Evolutionary conservation across 306 rosid species (phyloP).

Genomic region (Citrullus colocynthis): DNA sequence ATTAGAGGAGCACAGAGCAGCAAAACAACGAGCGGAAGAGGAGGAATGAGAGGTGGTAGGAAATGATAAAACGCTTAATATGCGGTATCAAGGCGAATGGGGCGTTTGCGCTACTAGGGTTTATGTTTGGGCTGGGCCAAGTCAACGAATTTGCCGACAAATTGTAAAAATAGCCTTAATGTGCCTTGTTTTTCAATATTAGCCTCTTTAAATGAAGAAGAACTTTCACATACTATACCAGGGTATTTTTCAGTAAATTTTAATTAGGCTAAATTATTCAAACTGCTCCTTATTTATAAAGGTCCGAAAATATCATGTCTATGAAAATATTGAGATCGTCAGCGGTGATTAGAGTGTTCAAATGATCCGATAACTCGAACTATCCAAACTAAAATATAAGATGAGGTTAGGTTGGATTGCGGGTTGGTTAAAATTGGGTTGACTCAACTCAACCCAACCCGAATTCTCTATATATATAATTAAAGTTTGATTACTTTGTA

Average conservation of each 20-base stretch:
- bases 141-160: background rate
- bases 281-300: no score
- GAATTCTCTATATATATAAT: no score
- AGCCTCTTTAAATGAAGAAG: background rate
- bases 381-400: no score
- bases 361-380: no score
- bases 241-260: background rate
- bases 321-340: no score
- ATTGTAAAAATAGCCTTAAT: background rate
- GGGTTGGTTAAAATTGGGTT: no score
- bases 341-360: no score
- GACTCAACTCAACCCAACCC: no score
- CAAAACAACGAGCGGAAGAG: background rate
- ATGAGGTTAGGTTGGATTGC: no score
- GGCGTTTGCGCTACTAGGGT: background rate
- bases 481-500: no score
- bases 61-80: background rate
- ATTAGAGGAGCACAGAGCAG: background rate
- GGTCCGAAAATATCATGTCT: no score
- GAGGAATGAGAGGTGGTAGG: background rate
- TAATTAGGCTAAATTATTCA: background rate
- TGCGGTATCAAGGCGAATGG: background rate
- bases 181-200: background rate
- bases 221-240: no score
- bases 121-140: background rate